Evolutionary conservation across 75 land plant species (phyloP), one percentile per base, ranked within the genome.

Genomic region (Sequoia sempervirens): DNA sequence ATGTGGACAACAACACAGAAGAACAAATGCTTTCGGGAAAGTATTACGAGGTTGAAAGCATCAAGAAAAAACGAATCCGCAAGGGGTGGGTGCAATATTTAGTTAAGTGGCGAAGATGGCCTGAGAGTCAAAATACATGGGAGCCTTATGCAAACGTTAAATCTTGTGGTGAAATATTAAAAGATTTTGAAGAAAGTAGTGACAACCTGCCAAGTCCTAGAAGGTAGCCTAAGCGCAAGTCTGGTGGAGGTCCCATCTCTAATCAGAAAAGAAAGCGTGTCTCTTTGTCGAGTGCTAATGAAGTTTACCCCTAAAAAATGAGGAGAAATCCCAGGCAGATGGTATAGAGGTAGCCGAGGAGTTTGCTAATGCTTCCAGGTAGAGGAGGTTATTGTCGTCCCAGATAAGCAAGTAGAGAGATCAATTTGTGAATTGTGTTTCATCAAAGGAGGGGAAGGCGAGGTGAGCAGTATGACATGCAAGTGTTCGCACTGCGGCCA

Each of bases 71-170:
- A 84, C 80, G 95, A 36, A 83, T 85, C 46, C 88, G 90, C 46
- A 93, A 92, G 93, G 95, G 97, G 4, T 84, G 91, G 89, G 83
- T 88, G 80, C 95, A 95, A 87, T 95, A 92, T 85, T 89, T 96
- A 23, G 91, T 96, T 56, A 96, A 96, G 89, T 96, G 99, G 99
- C 90, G 93, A 58, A 96, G 91, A 8, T 97, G 98, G 97, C 93
- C 99, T 4, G 99, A 97, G 89, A 92, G 88, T 10, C 93, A 91
- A 26, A 97, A 97, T 81, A 97, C 99, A 5, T 97, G 99, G 99
- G 99, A 97, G 81, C 99, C 99, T 30, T 84, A 85, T 66, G 95
- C 91, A 69, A 92, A 97, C 84, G 84, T 97, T 41, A 82, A 85
- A 83, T 73, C 89, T 36, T 94, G 96, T 85, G 82, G 82, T 10